These are phyloP conservation scores for Microdochium bolleyi DNA, from an alignment of 2,329 filamentous ascomycete species.

Conservation along the genomic window DNA sequence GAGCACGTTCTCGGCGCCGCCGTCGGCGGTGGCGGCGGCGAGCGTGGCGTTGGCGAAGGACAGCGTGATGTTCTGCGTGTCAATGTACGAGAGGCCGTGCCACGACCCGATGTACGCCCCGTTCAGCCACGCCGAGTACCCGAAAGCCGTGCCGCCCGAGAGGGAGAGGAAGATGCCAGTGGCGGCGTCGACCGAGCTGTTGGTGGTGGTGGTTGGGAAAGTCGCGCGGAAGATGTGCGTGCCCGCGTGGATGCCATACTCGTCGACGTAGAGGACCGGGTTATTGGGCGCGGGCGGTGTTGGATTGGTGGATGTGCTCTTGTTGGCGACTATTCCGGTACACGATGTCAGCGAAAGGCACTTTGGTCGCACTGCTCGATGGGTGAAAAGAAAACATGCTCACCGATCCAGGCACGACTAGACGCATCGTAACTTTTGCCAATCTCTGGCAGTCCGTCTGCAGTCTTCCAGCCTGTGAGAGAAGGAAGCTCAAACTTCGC, in stretches of 20 bases:
- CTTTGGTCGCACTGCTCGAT: conserved; percentile 4
- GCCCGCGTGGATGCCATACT: conserved; percentile 69
- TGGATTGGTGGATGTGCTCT: conserved; percentile 50
- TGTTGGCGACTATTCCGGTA: background rate
- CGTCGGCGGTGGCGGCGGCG: conserved; percentile 33
- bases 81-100: conserved; percentile 27
- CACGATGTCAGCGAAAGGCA: background rate
- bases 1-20: conserved; percentile 44
- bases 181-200: conserved; percentile 26
- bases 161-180: conserved; percentile 47
- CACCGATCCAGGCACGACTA: conserved; percentile 32
- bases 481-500: conserved; percentile 26
- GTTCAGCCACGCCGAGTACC: conserved; percentile 60
- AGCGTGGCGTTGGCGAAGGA: conserved; percentile 48
- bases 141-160: conserved; percentile 61
- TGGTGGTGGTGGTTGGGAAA: conserved; percentile 56
- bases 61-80: conserved; percentile 36
- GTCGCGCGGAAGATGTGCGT: conserved; percentile 62
- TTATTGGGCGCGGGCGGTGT: conserved; percentile 51
- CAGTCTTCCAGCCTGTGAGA: conserved; percentile 35
- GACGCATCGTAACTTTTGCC: conserved; percentile 31
- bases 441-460: conserved; percentile 41
- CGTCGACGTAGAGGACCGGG: conserved; percentile 54
- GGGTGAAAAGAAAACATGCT: conserved; percentile 19
- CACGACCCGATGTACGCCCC: conserved; percentile 47